Conservation (phyloP, 2,329 filamentous ascomycete genomes). For the Talaromyces amestolkiae region DNA sequence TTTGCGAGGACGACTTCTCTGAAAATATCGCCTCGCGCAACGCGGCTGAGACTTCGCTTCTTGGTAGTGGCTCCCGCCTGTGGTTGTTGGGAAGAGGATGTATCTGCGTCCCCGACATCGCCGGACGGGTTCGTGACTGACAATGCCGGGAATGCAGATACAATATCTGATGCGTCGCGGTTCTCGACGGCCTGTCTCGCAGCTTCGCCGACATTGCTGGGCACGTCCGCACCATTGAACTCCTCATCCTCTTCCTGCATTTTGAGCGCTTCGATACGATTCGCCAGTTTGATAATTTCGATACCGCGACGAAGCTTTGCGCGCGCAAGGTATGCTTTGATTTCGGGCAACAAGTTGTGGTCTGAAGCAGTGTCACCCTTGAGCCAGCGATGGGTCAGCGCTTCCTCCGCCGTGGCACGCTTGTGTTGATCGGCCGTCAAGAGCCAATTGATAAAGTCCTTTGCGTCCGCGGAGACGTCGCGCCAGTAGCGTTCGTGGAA, state of each 20-base stretch:
- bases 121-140: slow-evolving; percentile 19
- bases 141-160: slow-evolving; percentile 28
- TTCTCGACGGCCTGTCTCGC: slow-evolving; percentile 33
- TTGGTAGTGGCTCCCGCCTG: slow-evolving; percentile 35
- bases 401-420: slow-evolving; percentile 75
- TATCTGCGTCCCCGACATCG: slow-evolving; percentile 5
- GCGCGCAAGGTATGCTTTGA: slow-evolving; percentile 88
- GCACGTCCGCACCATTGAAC: slow-evolving; percentile 57
- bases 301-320: slow-evolving; percentile 89
- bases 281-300: slow-evolving; percentile 91
- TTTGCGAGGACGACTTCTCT: slow-evolving; percentile 91
- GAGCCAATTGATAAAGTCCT: slow-evolving; percentile 83
- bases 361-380: slow-evolving; percentile 88
- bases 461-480: slow-evolving; percentile 91
- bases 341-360: slow-evolving; percentile 95
- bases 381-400: slow-evolving; percentile 81
- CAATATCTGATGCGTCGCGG: slow-evolving; percentile 23
- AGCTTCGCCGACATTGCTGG: slow-evolving; percentile 56
- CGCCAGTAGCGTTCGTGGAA: slow-evolving; percentile 99
- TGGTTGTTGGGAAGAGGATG: slow-evolving; percentile 24
- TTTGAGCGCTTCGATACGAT: slow-evolving; percentile 91
- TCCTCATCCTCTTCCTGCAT: slow-evolving; percentile 86
- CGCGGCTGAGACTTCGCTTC: slow-evolving; percentile 54
- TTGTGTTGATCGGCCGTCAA: slow-evolving; percentile 75
- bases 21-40: slow-evolving; percentile 74